These are phyloP conservation scores for Lepidium sativum DNA, from an alignment of 345 rosid species.

Conservation along the genomic window DNA sequence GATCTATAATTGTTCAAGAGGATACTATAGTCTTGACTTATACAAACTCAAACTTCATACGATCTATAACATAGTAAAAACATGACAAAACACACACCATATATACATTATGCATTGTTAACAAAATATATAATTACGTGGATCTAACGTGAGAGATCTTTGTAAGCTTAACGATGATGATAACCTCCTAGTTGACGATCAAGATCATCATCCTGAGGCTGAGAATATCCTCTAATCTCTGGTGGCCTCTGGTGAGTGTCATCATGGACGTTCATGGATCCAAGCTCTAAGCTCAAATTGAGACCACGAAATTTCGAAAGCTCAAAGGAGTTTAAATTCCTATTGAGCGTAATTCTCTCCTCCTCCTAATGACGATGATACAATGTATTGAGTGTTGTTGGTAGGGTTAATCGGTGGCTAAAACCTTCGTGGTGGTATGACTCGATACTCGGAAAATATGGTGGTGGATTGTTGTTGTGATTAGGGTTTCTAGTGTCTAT, in stretches of 20 bases:
- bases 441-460: constrained; percentile 9
- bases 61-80: neutral
- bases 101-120: neutral
- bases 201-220: constrained; percentile 39
- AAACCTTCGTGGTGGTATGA: constrained; percentile 13
- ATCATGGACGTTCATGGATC: constrained; percentile 22
- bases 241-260: constrained; percentile 3
- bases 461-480: neutral
- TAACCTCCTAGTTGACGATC: constrained; percentile 79
- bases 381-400: constrained; percentile 4
- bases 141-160: neutral
- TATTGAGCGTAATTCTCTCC: constrained; percentile 8
- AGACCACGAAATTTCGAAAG: constrained; percentile 38
- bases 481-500: constrained; percentile 6
- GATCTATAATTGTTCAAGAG: neutral
- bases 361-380: neutral
- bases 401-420: constrained; percentile 11
- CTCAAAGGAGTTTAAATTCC: too few relatives aligned
- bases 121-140: neutral
- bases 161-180: neutral
- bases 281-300: constrained; percentile 48
- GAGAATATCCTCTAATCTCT: constrained; percentile 13
- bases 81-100: neutral
- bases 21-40: neutral
- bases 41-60: neutral